Percentiles rank a stretch among this genome's conserved stretches.
Conservation (phyloP, 306 rosid species). For the Trifolium fragiferum region DNA sequence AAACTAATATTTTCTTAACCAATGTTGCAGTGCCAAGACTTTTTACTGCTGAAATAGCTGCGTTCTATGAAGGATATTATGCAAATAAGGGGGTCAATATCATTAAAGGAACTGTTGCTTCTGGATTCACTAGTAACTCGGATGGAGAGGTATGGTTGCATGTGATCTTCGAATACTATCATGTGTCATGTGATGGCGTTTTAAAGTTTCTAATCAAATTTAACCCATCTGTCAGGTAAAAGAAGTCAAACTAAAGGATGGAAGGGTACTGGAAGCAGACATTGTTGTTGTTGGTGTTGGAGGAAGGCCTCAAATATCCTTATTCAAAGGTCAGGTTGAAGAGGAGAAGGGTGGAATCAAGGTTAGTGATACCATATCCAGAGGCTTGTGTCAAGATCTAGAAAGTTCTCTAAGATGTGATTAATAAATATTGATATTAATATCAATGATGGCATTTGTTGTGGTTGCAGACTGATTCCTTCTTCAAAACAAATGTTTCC, state of each 20-base stretch:
- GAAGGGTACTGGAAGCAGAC: slow-evolving; percentile 86
- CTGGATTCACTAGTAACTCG: slow-evolving; percentile 75
- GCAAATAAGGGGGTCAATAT: slow-evolving; percentile 80
- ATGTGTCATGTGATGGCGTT: slow-evolving; percentile 25
- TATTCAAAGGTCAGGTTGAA: slow-evolving; percentile 95
- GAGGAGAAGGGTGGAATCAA: slow-evolving; percentile 95
- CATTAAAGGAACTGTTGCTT: slow-evolving; percentile 91
- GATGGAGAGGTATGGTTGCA: slow-evolving; percentile 74
- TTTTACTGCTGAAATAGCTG: slow-evolving; percentile 85
- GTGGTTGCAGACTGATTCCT: slow-evolving; percentile 79
- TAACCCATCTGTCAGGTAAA: slow-evolving; percentile 63
- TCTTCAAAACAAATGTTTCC: slow-evolving; percentile 82
- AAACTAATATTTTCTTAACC: slow-evolving; percentile 35
- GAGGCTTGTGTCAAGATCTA: slow-evolving; percentile 24
- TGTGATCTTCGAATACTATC: slow-evolving; percentile 29
- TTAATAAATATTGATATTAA: slow-evolving; percentile 28
- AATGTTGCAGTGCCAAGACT: slow-evolving; percentile 91
- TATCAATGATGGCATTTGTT: slow-evolving; percentile 27
- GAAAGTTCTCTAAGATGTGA: too few relatives aligned
- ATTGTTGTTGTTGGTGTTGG: slow-evolving; percentile 97
- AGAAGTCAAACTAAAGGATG: slow-evolving; percentile 93
- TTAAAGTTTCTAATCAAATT: slow-evolving; percentile 27
- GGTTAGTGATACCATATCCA: slow-evolving; percentile 55
- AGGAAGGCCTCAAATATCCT: slow-evolving; percentile 73
- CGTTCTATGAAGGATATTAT: slow-evolving; percentile 85